These are phyloP conservation scores for Ziziphus jujuba DNA, from an alignment of 306 rosid species.

Conservation along the genomic window DNA sequence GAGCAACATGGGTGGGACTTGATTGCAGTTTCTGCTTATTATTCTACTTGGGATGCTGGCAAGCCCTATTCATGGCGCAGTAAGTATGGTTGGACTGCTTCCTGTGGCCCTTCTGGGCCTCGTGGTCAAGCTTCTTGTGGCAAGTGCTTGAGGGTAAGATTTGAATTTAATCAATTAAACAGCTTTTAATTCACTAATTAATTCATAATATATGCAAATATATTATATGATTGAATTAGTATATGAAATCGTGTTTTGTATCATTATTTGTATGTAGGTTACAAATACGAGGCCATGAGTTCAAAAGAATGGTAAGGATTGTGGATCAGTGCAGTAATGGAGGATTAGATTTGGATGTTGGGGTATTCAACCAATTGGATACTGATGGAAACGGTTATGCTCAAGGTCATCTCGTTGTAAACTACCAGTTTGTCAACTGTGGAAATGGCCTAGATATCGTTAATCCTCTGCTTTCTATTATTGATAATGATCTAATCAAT, in stretches of 20 bases:
- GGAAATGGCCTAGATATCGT: constrained; percentile 16
- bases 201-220: too few relatives aligned
- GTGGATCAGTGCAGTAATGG: constrained; percentile 62
- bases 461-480: too few relatives aligned
- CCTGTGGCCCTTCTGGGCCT: constrained; percentile 67
- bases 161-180: background rate
- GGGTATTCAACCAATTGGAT: constrained; percentile 38
- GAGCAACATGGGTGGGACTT: constrained; percentile 50
- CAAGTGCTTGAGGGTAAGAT: constrained; percentile 51
- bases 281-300: constrained; percentile 50
- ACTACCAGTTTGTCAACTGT: constrained; percentile 55
- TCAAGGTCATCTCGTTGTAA: constrained; percentile 51
- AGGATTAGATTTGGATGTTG: constrained; percentile 58
- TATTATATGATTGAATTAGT: too few relatives aligned
- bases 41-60: constrained; percentile 76
- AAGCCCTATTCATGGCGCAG: constrained; percentile 65
- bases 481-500: too few relatives aligned
- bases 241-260: background rate
- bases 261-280: constrained; percentile 56
- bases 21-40: constrained; percentile 51
- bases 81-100: constrained; percentile 82
- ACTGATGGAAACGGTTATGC: constrained; percentile 41
- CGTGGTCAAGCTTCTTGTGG: constrained; percentile 58
- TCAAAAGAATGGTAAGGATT: constrained; percentile 44
- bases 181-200: too few relatives aligned